phyloP scores from a whole-genome alignment of 768 basidiomycete genomes.

The Rhizopogon rudus region DNA sequence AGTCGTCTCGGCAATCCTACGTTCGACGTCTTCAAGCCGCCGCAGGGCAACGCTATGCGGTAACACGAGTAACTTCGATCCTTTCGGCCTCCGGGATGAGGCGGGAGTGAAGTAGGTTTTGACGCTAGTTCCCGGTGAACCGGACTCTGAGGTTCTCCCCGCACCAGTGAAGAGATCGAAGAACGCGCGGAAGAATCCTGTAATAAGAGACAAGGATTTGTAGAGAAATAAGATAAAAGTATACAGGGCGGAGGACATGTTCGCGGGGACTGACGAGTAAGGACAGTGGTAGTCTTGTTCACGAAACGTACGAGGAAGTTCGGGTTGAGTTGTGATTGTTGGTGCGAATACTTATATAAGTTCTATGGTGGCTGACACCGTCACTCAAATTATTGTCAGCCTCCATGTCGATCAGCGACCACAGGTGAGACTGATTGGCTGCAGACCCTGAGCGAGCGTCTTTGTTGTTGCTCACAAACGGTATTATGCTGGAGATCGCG shows the following conservation, averaged over 20 bases:
- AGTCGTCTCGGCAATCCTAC: background rate
- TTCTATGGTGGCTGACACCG: background rate
- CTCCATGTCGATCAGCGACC: too few relatives aligned
- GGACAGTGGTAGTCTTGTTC: constrained; percentile 7
- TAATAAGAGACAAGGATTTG: constrained; percentile 18
- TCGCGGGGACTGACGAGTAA: constrained; percentile 9
- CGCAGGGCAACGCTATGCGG: background rate
- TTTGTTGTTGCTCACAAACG: background rate
- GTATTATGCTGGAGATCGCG: background rate
- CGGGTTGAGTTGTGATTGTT: too few relatives aligned
- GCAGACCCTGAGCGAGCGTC: too few relatives aligned
- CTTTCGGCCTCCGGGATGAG: background rate
- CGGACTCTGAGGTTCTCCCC: constrained; percentile 7
- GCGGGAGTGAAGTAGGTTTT: background rate
- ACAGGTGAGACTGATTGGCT: too few relatives aligned
- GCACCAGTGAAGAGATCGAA: constrained; percentile 14
- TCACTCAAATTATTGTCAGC: too few relatives aligned
- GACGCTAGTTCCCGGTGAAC: background rate
- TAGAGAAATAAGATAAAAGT: constrained; percentile 11
- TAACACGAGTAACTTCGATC: background rate
- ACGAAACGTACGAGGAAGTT: background rate
- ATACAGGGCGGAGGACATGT: constrained; percentile 7
- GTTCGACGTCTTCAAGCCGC: background rate
- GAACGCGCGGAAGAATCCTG: constrained; percentile 24
- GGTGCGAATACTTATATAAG: background rate